phyloP scores from a whole-genome alignment of 768 basidiomycete species.

The Trametes elegans region DNA sequence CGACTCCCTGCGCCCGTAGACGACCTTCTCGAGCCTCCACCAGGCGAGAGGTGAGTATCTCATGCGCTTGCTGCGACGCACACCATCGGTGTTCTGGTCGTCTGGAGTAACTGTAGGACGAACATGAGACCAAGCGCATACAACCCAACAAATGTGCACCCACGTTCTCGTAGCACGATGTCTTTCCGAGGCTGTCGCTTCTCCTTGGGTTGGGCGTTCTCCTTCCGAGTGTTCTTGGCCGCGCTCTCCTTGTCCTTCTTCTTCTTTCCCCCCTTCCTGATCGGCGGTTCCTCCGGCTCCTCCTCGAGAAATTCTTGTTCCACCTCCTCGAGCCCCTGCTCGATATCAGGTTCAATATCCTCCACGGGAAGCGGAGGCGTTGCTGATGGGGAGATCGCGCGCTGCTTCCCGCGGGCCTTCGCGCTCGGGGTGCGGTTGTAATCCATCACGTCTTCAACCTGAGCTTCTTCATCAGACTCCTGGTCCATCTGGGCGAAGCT shows the following conservation, averaged over 20 bases:
- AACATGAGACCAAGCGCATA: not conserved
- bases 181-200: slow-evolving; percentile 17
- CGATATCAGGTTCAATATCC: slow-evolving; percentile 43
- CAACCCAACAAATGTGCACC: slow-evolving; percentile 1
- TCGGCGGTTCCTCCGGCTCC: slow-evolving; percentile 27
- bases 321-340: slow-evolving; percentile 32
- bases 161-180: slow-evolving; percentile 26
- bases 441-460: slow-evolving; percentile 20
- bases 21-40: slow-evolving; percentile 91
- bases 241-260: slow-evolving; percentile 18
- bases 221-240: slow-evolving; percentile 32
- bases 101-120: slow-evolving; percentile 24
- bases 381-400: slow-evolving; percentile 36
- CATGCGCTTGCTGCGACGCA: slow-evolving; percentile 70
- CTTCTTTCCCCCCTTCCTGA: slow-evolving; percentile 18
- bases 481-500: slow-evolving; percentile 49
- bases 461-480: slow-evolving; percentile 40
- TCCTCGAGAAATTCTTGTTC: slow-evolving; percentile 29
- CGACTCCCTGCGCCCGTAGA: slow-evolving; percentile 66
- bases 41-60: slow-evolving; percentile 77
- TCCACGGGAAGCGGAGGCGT: slow-evolving; percentile 22
- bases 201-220: slow-evolving; percentile 30
- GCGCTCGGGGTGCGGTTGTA: slow-evolving; percentile 13
- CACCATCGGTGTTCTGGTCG: slow-evolving; percentile 38
- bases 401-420: slow-evolving; percentile 24